Percentiles rank a stretch among this genome's conserved stretches.
Conservation (phyloP, 1,139 yeast species). For the Lodderomyces oxycetoniae region DNA sequence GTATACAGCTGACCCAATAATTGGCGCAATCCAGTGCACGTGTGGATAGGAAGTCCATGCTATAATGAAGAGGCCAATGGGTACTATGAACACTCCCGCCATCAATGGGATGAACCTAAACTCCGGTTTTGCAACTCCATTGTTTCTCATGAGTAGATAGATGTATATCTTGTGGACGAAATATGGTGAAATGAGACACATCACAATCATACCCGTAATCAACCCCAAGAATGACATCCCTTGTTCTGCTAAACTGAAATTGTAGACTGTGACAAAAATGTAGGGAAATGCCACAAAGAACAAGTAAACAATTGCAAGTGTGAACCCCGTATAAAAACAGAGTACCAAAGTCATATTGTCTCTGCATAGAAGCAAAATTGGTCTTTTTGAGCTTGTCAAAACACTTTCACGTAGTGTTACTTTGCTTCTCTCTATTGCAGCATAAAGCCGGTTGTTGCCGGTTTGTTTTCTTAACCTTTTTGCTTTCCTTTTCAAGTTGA, state of each 20-base stretch:
- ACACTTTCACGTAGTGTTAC: slow-evolving; percentile 26
- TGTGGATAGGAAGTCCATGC: slow-evolving; percentile 38
- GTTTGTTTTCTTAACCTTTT: slow-evolving; percentile 41
- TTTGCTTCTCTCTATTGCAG: slow-evolving; percentile 41
- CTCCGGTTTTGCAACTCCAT: slow-evolving; percentile 34
- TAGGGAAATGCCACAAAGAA: slow-evolving; percentile 63
- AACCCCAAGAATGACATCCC: slow-evolving; percentile 55
- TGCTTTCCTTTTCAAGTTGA: slow-evolving; percentile 45
- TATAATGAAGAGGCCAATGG: slow-evolving; percentile 35
- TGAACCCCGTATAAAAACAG: slow-evolving; percentile 59
- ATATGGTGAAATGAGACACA: slow-evolving; percentile 21
- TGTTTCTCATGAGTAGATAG: slow-evolving; percentile 22
- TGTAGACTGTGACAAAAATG: slow-evolving; percentile 45
- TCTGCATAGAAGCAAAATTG: slow-evolving; percentile 45
- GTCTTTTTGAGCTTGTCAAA: slow-evolving; percentile 44
- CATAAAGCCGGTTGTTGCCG: slow-evolving; percentile 37
- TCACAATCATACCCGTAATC: slow-evolving; percentile 41
- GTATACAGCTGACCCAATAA: slow-evolving; percentile 33
- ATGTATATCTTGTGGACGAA: slow-evolving; percentile 21
- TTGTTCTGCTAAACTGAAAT: slow-evolving; percentile 29
- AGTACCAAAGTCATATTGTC: slow-evolving; percentile 62
- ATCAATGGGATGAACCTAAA: slow-evolving; percentile 34
- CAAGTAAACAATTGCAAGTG: slow-evolving; percentile 55
- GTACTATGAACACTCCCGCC: slow-evolving; percentile 32
- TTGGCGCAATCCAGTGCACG: slow-evolving; percentile 40